Percentiles rank a stretch among this genome's conserved stretches.
These are phyloP conservation scores for Abelmoschus esculentus DNA, from an alignment of 345 rosid genomes.

Conservation along the genomic window DNA sequence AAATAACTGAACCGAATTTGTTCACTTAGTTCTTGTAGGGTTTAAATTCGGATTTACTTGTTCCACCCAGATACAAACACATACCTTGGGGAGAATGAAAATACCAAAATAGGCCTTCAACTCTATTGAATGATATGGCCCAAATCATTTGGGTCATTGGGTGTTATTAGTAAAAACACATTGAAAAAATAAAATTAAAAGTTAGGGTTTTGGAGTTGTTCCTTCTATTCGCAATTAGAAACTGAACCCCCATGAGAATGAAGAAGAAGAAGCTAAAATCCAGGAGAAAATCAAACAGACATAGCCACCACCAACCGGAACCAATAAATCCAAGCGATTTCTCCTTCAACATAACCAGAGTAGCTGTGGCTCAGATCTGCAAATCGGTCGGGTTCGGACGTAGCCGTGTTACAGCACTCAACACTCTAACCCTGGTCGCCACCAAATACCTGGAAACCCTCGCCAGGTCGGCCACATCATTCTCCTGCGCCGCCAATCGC, in stretches of 20 bases:
- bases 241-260: too few relatives aligned
- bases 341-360: constrained; percentile 1
- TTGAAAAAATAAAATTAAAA: too few relatives aligned
- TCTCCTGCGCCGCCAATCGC: constrained; percentile 5
- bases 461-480: constrained; percentile 8
- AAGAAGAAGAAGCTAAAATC: neutral
- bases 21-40: too few relatives aligned
- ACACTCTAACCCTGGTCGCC: constrained; percentile 12
- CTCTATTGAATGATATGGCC: too few relatives aligned
- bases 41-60: too few relatives aligned
- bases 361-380: constrained; percentile 15
- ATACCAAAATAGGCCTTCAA: too few relatives aligned
- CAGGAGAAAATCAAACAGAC: neutral
- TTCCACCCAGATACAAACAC: too few relatives aligned
- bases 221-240: too few relatives aligned
- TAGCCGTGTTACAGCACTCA: neutral
- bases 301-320: neutral
- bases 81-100: too few relatives aligned
- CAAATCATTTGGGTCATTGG: too few relatives aligned
- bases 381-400: constrained; percentile 11
- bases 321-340: neutral
- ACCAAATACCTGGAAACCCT: constrained; percentile 13
- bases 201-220: neutral
- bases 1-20: too few relatives aligned
- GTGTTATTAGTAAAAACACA: too few relatives aligned